Evolutionary conservation across 768 basidiomycete species (phyloP), one percentile per base, ranked within the genome.

Genomic region (Lactarius quietus): DNA sequence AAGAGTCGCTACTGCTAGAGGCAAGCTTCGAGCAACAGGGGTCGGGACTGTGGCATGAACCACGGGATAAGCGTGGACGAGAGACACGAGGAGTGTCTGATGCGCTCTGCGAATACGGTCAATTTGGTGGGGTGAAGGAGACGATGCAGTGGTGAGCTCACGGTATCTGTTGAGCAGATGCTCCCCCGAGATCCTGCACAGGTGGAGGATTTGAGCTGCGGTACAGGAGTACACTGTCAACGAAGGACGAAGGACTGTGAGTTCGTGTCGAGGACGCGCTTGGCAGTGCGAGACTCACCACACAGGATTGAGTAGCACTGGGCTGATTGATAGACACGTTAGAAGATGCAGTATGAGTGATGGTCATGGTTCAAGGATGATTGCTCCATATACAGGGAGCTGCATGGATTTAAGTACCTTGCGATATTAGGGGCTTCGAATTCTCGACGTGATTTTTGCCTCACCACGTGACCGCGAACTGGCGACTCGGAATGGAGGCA

Each of bases 391-490:
- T 23, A 31, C 31, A 31, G 35, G 39, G 41, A 51, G 39, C 52
- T 0, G n/a, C 48, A 57, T 57, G 60, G 57, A 38, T 62, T 59
- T 66, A 66, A 58, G 57, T 62, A 58, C 10, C 52, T 53, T 28
- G 57, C 48, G 28, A 62, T 53, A 41, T 66, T 41, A 66, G 65
- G 65, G 65, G 65, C 17, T 29, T 14, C 31, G 4, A 10, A 5
- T 15, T 15, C 38, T 3, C 20, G 29, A 6, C 20, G 38, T 28
- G n/a, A 36, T n/a, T 23, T n/a, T 29, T 45, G 3, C 18, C 7
- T 29, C 14, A 23, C 20, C 64, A 65, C 55, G 54, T 65, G 64
- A 61, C 54, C 64, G 54, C 29, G 60, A 65, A 43, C 23, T 6
- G 8, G 4, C 23, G 18, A 41, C 3, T 20, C 10, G 26, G 48